A percentile compares a stretch with the other conserved stretches of the same genome.
phyloP scores from a whole-genome alignment of 2,329 filamentous ascomycete genomes.

The Cyanodermella asteris region DNA sequence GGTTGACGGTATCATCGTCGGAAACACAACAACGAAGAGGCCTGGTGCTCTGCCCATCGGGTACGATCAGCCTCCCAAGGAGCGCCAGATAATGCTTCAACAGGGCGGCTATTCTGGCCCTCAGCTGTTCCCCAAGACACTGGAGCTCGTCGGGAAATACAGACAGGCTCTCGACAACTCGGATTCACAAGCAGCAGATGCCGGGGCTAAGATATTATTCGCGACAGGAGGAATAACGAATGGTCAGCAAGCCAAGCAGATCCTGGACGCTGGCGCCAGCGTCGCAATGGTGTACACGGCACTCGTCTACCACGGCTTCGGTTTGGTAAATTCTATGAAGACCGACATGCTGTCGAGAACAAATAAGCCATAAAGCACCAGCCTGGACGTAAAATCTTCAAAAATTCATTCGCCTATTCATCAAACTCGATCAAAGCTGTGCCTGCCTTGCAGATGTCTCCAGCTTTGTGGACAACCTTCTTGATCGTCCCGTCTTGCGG shows the following conservation, averaged over 20 bases:
- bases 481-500: conserved; percentile 51
- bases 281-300: conserved; percentile 84
- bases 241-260: conserved; percentile 59
- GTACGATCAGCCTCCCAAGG: conserved; percentile 39
- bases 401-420: conserved; percentile 19
- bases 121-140: conserved; percentile 61
- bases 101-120: conserved; percentile 28
- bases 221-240: conserved; percentile 84
- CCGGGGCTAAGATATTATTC: conserved; percentile 41
- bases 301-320: conserved; percentile 40
- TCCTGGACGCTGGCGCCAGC: conserved; percentile 72
- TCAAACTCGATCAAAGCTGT: conserved; percentile 56
- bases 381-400: too few species aligned
- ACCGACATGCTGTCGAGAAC: too few species aligned
- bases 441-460: conserved; percentile 59
- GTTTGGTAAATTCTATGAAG: too few species aligned
- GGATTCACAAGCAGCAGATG: conserved; percentile 1
- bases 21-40: conserved; percentile 82
- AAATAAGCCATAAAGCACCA: too few species aligned
- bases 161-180: conserved; percentile 42
- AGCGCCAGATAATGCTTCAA: conserved; percentile 34
- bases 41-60: conserved; percentile 47
- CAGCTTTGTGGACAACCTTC: conserved; percentile 51
- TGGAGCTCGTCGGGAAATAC: conserved; percentile 61
- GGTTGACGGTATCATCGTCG: conserved; percentile 88